A percentile compares a stretch with the other conserved stretches of the same genome.
Evolutionary conservation across 345 rosid genomes (phyloP).

Genomic region (Hibiscus tridactylites): DNA sequence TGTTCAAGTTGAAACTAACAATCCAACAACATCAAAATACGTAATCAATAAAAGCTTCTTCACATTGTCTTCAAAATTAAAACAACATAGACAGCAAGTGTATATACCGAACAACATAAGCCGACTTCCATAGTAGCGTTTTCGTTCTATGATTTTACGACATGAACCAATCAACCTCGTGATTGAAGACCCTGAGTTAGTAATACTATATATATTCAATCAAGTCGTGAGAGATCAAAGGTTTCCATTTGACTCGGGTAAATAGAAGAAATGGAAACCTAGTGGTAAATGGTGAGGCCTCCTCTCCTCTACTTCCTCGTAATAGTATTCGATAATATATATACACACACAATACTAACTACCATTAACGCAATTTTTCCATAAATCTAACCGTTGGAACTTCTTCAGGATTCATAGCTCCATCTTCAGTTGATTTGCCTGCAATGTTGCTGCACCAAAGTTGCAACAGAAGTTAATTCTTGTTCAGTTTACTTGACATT

Average conservation of each 20-base stretch:
- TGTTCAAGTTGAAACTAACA: too few relatives aligned
- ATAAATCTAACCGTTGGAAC: constrained; percentile 12
- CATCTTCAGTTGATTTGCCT: constrained; percentile 52
- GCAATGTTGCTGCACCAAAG: constrained; percentile 47
- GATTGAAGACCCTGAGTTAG: constrained; percentile 30
- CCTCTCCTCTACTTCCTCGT: constrained; percentile 24
- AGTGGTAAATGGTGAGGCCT: constrained; percentile 23
- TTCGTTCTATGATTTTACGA: constrained; percentile 22
- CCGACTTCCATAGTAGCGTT: constrained; percentile 13
- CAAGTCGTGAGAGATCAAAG: constrained; percentile 17
- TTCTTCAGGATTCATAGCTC: constrained; percentile 46
- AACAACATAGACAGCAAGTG: neutral
- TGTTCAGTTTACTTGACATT: neutral
- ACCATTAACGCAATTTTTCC: constrained; percentile 16
- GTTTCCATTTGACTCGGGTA: constrained; percentile 18
- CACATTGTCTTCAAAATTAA: neutral
- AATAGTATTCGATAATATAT: constrained; percentile 22
- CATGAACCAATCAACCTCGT: constrained; percentile 25
- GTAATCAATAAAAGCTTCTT: neutral
- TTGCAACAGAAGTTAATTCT: constrained; percentile 15
- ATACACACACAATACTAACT: constrained; percentile 21
- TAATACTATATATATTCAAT: constrained; percentile 2
- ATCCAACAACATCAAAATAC: too few relatives aligned
- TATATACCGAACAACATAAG: neutral
- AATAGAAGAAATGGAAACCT: constrained; percentile 28